These are phyloP conservation scores for Sporothrix inflata DNA, from an alignment of 2,329 filamentous ascomycete genomes.

Conservation along the genomic window DNA sequence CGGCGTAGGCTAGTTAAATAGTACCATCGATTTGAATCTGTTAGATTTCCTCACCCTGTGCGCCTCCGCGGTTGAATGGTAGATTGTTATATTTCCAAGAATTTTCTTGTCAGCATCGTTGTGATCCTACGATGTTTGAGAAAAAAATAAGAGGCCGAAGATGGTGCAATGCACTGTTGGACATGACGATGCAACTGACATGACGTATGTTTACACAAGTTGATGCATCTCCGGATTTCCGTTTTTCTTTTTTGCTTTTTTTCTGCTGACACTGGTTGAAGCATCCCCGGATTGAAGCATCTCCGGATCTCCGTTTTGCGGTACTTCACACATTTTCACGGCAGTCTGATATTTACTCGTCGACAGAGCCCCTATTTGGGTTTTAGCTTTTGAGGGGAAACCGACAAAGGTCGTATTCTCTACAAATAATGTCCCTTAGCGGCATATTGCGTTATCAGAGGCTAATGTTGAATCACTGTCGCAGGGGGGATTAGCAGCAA, in stretches of 20 bases:
- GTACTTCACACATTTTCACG: neutral
- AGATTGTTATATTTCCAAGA: neutral
- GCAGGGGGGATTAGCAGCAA: too few relatives aligned
- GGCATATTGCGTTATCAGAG: too few relatives aligned
- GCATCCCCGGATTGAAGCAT: neutral
- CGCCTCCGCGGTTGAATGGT: neutral
- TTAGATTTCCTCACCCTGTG: neutral
- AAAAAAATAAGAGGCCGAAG: neutral
- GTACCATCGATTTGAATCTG: neutral
- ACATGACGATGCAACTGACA: neutral
- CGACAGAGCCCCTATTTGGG: too few relatives aligned
- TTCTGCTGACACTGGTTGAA: neutral
- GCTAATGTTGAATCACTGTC: too few relatives aligned
- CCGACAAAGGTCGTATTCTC: too few relatives aligned
- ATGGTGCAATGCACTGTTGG: neutral
- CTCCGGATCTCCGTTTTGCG: conserved; percentile 1
- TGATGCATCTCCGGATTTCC: neutral
- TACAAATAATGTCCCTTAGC: too few relatives aligned
- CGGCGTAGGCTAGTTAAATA: neutral
- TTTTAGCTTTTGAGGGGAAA: too few relatives aligned
- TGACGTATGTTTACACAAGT: neutral
- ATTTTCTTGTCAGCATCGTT: neutral
- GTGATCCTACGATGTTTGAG: neutral
- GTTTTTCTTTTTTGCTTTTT: neutral
- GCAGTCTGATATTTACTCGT: too few relatives aligned